Conservation (phyloP, 257 asterid genomes). For the Plantago ovata region DNA sequence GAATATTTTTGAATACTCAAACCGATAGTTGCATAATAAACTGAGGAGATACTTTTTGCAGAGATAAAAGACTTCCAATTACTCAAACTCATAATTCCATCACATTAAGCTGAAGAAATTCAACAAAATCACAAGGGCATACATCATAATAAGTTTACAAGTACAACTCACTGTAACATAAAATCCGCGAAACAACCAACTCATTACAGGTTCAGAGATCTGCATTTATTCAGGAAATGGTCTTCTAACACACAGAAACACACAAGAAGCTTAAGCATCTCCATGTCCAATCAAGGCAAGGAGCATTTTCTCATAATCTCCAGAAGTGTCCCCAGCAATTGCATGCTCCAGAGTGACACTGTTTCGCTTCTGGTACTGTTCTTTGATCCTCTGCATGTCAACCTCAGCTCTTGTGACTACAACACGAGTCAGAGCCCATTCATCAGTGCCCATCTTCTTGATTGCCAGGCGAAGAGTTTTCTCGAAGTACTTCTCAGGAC, state of each 20-base stretch:
- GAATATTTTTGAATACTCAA: no score
- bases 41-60: not conserved
- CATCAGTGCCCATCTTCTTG: slow-evolving; percentile 66
- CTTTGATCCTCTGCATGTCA: slow-evolving; percentile 61
- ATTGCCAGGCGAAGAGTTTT: slow-evolving; percentile 68
- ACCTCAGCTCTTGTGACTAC: slow-evolving; percentile 80
- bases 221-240: not conserved
- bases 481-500: slow-evolving; percentile 68
- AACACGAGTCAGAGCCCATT: slow-evolving; percentile 74
- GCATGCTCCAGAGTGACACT: slow-evolving; percentile 62
- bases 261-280: slow-evolving; percentile 22
- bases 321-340: slow-evolving; percentile 67
- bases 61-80: not conserved
- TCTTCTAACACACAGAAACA: not conserved
- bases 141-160: not conserved
- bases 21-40: no score
- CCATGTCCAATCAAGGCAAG: slow-evolving; percentile 63
- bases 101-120: not conserved
- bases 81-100: not conserved
- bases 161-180: slow-evolving; percentile 7
- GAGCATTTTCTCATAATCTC: slow-evolving; percentile 67
- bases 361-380: slow-evolving; percentile 63
- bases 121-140: not conserved
- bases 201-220: slow-evolving; percentile 8
- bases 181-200: slow-evolving; percentile 4